Conservation (phyloP, 2,329 filamentous ascomycete genomes). For the Diplocarpon mali region DNA sequence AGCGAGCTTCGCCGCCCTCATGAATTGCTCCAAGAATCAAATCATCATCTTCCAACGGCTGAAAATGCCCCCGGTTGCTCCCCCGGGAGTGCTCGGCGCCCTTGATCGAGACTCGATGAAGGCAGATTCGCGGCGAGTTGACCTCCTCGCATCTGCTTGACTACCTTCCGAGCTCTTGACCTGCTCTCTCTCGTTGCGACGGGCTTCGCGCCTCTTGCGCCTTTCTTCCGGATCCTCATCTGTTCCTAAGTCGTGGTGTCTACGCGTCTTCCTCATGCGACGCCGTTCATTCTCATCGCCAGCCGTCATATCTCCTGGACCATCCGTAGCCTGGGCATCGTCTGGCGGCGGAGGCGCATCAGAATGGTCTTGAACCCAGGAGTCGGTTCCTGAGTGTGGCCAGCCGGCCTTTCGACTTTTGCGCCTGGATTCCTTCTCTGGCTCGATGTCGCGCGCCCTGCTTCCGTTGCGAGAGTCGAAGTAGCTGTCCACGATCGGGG, state of each 20-base stretch:
- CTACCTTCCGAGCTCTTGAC: slow-evolving; percentile 26
- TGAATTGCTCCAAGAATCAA: neutral
- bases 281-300: slow-evolving; percentile 22
- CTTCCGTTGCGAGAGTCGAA: slow-evolving; percentile 34
- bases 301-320: slow-evolving; percentile 15
- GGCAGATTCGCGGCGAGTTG: slow-evolving; percentile 20
- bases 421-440: slow-evolving; percentile 20
- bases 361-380: slow-evolving; percentile 55
- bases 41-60: slow-evolving; percentile 16
- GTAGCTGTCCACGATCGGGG: slow-evolving; percentile 35
- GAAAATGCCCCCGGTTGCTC: slow-evolving; percentile 41
- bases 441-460: slow-evolving; percentile 28
- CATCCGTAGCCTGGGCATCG: slow-evolving; percentile 15
- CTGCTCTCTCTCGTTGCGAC: slow-evolving; percentile 20
- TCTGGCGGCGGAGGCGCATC: slow-evolving; percentile 49
- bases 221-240: slow-evolving; percentile 22
- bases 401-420: slow-evolving; percentile 32
- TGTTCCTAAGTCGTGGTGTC: slow-evolving; percentile 16
- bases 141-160: slow-evolving; percentile 22
- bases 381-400: slow-evolving; percentile 54
- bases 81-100: slow-evolving; percentile 41
- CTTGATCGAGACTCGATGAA: slow-evolving; percentile 35
- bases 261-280: slow-evolving; percentile 21
- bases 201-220: slow-evolving; percentile 21
- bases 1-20: neutral